Evolutionary conservation across 1,284 basidiomycete species (phyloP), one percentile per base, ranked within the genome.

Genomic region (Heterobasidion parviporum): DNA sequence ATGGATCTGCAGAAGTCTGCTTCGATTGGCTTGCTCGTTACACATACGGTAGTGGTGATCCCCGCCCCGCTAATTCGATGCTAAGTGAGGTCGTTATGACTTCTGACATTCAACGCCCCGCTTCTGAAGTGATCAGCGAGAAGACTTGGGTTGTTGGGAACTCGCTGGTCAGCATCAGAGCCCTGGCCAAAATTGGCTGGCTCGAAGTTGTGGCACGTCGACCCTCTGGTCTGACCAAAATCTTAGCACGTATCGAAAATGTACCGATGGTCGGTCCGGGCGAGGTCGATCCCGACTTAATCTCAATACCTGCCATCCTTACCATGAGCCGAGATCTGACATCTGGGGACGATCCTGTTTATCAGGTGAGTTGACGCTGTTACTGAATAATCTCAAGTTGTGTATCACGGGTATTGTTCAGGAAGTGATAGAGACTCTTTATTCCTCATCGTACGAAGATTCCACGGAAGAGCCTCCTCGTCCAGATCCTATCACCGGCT

Each of bases 11-110:
- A 0, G 93, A 98, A 69, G 95, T 98, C 20, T 97, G 94, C 68
- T 96, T 99, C 66, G 97, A 99, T 70, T 99, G 96, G 91, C 79
- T 99, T 7, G 91, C 94, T 16, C 81, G 97, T 15, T 98, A 97
- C 68, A 90, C 96, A 0, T 98, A 96, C 66, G 92, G 89, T 20
- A 95, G 91, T 63, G 94, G 94, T 12, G 94, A 98, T 65, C 92
- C 96, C 0, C 85, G 92, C 52, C 94, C 95, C 1, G 84, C 91
- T 1, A 80, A 79, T 45, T 94, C 92, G 1, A 80, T 89, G 59
- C 78, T 98, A 57, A 83, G 81, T 62, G 87, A 94, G 48, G 80
- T 88, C 50, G 72, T 88, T 43, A 82, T 82, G 77, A 82, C 80
- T 57, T 75, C 83, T 0, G 63, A 53, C 6, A 61, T 65, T 3